These are phyloP conservation scores for Clohesyomyces aquaticus DNA, from an alignment of 495 filamentous ascomycete species.

Conservation along the genomic window DNA sequence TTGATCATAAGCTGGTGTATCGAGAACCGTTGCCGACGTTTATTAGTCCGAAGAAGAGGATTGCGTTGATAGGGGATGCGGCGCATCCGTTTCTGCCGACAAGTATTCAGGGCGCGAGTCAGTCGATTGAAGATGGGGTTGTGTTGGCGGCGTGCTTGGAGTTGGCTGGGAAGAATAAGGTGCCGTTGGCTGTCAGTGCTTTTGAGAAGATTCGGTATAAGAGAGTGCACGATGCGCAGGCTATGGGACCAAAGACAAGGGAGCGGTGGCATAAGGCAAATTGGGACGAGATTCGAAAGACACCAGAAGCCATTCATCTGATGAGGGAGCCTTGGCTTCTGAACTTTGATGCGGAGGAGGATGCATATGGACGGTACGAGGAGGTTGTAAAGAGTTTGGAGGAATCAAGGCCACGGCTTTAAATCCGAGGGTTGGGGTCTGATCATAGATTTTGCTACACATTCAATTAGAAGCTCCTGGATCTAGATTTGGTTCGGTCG, in stretches of 20 bases:
- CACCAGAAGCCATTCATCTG: conserved; percentile 44
- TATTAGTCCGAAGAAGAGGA: conserved; percentile 41
- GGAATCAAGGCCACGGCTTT: conserved; percentile 10
- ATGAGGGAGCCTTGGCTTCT: conserved; percentile 45
- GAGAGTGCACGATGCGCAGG: conserved; percentile 43
- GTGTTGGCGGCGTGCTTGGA: conserved; percentile 45
- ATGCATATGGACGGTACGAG: conserved; percentile 39
- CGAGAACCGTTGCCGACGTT: conserved; percentile 47
- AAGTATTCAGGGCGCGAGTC: conserved; percentile 45
- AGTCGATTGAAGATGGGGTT: conserved; percentile 48
- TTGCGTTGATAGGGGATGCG: conserved; percentile 46
- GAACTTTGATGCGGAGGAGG: conserved; percentile 45
- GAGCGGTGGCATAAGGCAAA: conserved; percentile 49
- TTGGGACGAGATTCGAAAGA: conserved; percentile 44
- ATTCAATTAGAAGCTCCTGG: no score
- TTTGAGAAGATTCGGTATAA: conserved; percentile 46
- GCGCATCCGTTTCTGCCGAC: conserved; percentile 49
- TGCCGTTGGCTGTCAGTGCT: conserved; percentile 35
- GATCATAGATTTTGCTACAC: no score
- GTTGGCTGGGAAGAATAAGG: conserved; percentile 34
- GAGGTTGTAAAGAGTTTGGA: conserved; percentile 20
- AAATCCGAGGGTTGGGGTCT: no score
- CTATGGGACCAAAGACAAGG: conserved; percentile 43
- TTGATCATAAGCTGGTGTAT: conserved; percentile 47
- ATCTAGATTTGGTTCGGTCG: no score